A percentile compares a stretch with the other conserved stretches of the same genome.
Evolutionary conservation across 129 eudicot genomes (phyloP).

Genomic region (Chrysanthemum makinoi): DNA sequence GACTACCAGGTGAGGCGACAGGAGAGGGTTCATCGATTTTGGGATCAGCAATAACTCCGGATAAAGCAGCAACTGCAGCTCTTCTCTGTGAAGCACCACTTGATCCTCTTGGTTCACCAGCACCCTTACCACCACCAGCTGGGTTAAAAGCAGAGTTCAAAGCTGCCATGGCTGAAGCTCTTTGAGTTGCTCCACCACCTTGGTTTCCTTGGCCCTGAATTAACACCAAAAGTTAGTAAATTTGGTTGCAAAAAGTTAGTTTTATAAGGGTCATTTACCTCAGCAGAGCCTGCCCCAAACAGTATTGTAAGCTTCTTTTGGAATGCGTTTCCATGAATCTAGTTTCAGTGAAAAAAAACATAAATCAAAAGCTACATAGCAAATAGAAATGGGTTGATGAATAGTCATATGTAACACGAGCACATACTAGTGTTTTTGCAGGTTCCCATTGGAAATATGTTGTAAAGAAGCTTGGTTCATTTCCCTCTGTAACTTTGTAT

Average conservation of each 20-base stretch:
- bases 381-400: neutral
- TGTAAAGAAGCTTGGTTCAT: constrained; percentile 94
- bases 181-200: constrained; percentile 86
- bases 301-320: constrained; percentile 82
- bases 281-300: constrained; percentile 65
- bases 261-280: constrained; percentile 40
- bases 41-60: constrained; percentile 74
- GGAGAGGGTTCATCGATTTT: constrained; percentile 58
- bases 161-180: constrained; percentile 95
- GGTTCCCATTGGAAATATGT: constrained; percentile 90
- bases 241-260: neutral
- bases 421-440: constrained; percentile 79
- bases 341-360: constrained; percentile 19
- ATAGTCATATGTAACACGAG: constrained; percentile 6
- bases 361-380: constrained; percentile 6
- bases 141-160: constrained; percentile 77
- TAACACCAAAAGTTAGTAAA: constrained; percentile 6
- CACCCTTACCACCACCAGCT: constrained; percentile 42
- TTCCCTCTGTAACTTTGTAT: constrained; percentile 81
- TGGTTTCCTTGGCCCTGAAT: constrained; percentile 55
- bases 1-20: constrained; percentile 53
- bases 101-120: constrained; percentile 42
- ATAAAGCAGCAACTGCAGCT: constrained; percentile 98
- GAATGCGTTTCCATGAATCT: constrained; percentile 92
- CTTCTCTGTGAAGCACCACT: constrained; percentile 83